Evolutionary conservation across 176 grass and related monocot genomes (phyloP).

Genomic region (maize (Zea mays)): DNA sequence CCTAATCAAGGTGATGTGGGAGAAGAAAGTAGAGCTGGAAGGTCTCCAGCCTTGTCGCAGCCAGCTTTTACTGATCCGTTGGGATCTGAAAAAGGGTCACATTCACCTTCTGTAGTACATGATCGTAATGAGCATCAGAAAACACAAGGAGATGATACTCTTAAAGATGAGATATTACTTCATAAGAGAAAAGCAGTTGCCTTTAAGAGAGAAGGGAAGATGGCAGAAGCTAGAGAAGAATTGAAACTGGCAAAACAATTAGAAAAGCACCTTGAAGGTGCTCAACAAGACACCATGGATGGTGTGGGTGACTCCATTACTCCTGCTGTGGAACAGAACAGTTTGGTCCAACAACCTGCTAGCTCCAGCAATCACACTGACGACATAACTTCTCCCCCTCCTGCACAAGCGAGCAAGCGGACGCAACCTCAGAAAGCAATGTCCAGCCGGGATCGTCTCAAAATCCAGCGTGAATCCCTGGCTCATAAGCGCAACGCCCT

Average conservation of each 20-base stretch:
- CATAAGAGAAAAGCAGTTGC: slow-evolving; percentile 81
- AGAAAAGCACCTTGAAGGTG: slow-evolving; percentile 57
- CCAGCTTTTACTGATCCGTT: slow-evolving; percentile 29
- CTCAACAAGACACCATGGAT: slow-evolving; percentile 36
- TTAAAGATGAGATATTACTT: slow-evolving; percentile 73
- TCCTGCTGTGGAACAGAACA: slow-evolving; percentile 31
- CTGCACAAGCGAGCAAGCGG: slow-evolving; percentile 39
- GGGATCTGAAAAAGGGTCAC: slow-evolving; percentile 33
- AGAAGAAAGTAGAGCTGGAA: slow-evolving; percentile 1
- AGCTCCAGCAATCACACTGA: slow-evolving; percentile 10
- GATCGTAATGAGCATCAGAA: slow-evolving; percentile 36
- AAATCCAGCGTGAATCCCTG: slow-evolving; percentile 88
- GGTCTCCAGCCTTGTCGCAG: neutral
- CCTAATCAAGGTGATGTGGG: neutral
- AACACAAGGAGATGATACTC: slow-evolving; percentile 43
- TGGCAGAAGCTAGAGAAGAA: slow-evolving; percentile 82
- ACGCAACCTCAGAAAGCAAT: slow-evolving; percentile 57
- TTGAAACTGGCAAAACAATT: slow-evolving; percentile 79
- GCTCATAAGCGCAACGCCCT: slow-evolving; percentile 87
- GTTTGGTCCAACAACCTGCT: slow-evolving; percentile 37
- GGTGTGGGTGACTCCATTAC: slow-evolving; percentile 1
- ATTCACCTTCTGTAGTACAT: slow-evolving; percentile 32
- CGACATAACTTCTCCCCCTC: slow-evolving; percentile 19
- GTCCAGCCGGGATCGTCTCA: slow-evolving; percentile 75
- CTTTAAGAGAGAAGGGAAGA: slow-evolving; percentile 87